phyloP scores from a whole-genome alignment of 306 rosid species.

The Pterocarpus macrocarpus region DNA sequence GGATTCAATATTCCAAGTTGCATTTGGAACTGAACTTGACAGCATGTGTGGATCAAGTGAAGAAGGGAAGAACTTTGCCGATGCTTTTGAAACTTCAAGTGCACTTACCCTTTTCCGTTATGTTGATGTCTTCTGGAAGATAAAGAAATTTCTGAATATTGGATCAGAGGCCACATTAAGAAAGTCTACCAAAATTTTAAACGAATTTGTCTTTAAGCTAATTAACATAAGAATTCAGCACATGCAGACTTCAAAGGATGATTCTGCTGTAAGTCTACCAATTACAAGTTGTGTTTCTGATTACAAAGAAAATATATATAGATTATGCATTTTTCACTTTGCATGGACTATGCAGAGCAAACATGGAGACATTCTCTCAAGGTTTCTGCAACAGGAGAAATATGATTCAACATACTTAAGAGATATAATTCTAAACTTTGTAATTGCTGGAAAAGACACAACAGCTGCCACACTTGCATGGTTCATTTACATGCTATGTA shows the following conservation, averaged over 20 bases:
- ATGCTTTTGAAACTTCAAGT: constrained; percentile 74
- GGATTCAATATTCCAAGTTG: constrained; percentile 83
- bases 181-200: constrained; percentile 49
- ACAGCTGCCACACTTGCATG: constrained; percentile 77
- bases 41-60: constrained; percentile 83
- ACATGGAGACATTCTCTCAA: constrained; percentile 72
- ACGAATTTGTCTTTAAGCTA: constrained; percentile 66
- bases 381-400: constrained; percentile 63
- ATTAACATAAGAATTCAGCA: constrained; percentile 61
- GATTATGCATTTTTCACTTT: constrained; percentile 27
- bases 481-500: constrained; percentile 78
- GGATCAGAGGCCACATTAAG: constrained; percentile 72
- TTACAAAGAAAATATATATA: background rate
- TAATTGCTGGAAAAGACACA: constrained; percentile 85
- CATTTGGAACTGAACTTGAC: constrained; percentile 79
- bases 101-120: constrained; percentile 65
- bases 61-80: constrained; percentile 70
- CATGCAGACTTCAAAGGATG: constrained; percentile 53
- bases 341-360: constrained; percentile 52
- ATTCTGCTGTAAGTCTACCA: constrained; percentile 57
- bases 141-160: constrained; percentile 74
- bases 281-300: constrained; percentile 29
- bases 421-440: constrained; percentile 73
- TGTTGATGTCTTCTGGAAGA: constrained; percentile 76
- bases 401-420: constrained; percentile 58